Evolutionary conservation across 257 asterid species (phyloP).

Genomic region (Nicotiana tomentosiformis): DNA sequence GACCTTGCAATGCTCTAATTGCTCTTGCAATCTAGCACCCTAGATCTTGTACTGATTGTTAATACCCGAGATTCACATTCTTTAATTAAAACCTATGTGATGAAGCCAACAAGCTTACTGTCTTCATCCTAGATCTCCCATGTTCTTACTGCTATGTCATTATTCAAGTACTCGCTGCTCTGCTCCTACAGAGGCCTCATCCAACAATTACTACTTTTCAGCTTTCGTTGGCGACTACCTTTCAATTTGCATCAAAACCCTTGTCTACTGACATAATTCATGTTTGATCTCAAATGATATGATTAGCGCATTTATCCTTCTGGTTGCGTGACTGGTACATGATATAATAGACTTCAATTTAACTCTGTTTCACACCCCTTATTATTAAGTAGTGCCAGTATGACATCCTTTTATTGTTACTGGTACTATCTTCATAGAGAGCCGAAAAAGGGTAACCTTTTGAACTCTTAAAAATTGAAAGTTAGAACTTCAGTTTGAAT

Average conservation of each 20-base stretch:
- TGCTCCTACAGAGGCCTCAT: background rate
- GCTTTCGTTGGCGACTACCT: background rate
- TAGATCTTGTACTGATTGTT: background rate
- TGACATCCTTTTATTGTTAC: background rate
- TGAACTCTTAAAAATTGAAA: background rate
- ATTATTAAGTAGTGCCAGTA: background rate
- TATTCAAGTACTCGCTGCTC: background rate
- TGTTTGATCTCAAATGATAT: background rate
- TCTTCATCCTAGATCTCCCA: constrained; percentile 7
- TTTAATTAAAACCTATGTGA: background rate
- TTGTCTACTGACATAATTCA: background rate
- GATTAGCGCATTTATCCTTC: background rate
- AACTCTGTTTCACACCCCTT: background rate
- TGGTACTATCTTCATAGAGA: background rate
- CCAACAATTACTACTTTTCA: background rate
- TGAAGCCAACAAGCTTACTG: background rate
- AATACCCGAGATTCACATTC: background rate
- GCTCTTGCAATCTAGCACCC: background rate
- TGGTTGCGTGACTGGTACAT: background rate
- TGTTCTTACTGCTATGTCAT: background rate
- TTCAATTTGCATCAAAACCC: background rate
- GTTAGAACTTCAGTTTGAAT: background rate
- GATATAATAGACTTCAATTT: background rate
- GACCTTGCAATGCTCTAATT: background rate
- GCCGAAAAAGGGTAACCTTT: background rate